phyloP scores from a whole-genome alignment of 176 grass and related monocot species.

The Aegilops tauschii region DNA sequence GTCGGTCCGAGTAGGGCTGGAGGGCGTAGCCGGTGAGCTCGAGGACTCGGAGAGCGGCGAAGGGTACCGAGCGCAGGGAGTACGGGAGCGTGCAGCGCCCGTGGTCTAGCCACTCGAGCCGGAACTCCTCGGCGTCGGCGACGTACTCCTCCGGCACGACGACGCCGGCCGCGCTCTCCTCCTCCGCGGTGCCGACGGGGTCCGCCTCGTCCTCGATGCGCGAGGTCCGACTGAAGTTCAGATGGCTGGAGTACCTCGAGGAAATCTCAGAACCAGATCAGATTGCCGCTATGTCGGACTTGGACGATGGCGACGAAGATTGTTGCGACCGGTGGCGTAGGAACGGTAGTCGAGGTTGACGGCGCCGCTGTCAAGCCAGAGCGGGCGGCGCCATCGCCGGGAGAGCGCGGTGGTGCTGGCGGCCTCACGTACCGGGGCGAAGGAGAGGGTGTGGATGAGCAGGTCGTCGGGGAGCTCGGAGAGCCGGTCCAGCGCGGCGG shows the following conservation, averaged over 20 bases:
- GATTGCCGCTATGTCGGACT: background rate
- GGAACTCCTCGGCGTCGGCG: background rate
- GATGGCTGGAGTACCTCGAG: background rate
- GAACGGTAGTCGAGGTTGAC: too few relatives aligned
- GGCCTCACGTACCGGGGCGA: background rate
- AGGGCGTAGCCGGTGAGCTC: background rate
- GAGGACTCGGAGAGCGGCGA: background rate
- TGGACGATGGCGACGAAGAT: background rate
- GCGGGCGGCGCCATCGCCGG: too few relatives aligned
- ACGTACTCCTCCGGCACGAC: too few relatives aligned
- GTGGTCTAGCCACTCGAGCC: too few relatives aligned
- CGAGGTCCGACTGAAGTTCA: background rate
- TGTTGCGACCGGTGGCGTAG: background rate
- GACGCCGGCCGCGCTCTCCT: too few relatives aligned
- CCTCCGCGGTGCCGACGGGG: too few relatives aligned
- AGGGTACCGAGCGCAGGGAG: background rate
- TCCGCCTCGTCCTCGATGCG: background rate
- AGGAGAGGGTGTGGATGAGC: background rate
- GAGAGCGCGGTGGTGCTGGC: background rate
- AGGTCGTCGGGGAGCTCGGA: background rate
- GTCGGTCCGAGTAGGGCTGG: background rate
- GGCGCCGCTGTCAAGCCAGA: background rate
- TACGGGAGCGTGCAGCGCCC: background rate
- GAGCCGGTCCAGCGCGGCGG: background rate
- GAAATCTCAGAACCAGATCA: background rate